Base-by-base conservation (phyloP, 352 stramenopile genomes). In the Globisporangium solare region DNA sequence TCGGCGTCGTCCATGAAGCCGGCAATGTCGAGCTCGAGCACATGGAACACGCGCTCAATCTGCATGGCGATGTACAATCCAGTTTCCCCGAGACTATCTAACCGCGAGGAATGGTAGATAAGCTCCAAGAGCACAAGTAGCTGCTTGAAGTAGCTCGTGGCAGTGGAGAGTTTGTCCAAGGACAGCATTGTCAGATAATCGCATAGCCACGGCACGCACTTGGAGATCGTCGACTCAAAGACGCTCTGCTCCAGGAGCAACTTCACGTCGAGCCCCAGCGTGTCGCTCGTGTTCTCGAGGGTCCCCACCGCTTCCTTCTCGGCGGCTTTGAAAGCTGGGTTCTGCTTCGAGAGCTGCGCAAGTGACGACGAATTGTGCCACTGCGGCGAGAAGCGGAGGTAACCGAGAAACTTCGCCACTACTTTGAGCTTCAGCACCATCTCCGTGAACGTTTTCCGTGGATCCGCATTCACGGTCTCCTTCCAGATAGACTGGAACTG, bases 341-440 rank as follows among this genome's bases (percentile, higher is more conserved):
- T 88, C 6, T 79, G 67, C 11, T 54, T 54, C 0, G 67, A 71
- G 8, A 73, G 51, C 3, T 56, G 45, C 1, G 54, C 58, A 31
- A 76, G 60, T 4, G 74, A 68, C 10, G 63, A 71, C 14, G 70
- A 74, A 17, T 76, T 65, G 59, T 80, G 70, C 77, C 74, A 88
- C 53, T 83, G 74, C 1, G 77, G 80, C 1, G 75, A 77, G 57
- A 84, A 88, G 8, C 70, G 71, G 14, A 90, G 54, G 47, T 79
- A 90, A 0, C 75, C 80, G 8, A 90, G 68, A 47, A 90, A 90
- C 47, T 86, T 86, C 18, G 66, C 76, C n/a, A 87, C 64, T 1
- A 85, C 72, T 46, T 87, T 86, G 24, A 88, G 67, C 54, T 67
- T 68, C 21, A 90, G 49, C 37, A 86, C 72, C 6, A 68, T 68